Conservation (phyloP, 1,139 yeast genomes). For the Candida anutae region DNA sequence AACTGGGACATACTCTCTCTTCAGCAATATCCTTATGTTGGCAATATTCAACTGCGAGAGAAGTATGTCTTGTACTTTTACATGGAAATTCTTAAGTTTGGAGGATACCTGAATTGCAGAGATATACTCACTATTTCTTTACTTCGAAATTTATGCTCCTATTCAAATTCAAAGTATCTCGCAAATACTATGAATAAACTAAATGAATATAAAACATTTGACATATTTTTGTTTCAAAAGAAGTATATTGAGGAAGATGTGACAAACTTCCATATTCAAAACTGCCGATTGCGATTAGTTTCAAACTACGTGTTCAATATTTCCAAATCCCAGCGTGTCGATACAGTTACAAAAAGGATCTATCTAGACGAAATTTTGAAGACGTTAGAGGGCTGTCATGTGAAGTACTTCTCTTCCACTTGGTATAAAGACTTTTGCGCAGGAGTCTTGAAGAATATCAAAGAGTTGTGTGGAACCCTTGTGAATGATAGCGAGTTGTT, state of each 20-base stretch:
- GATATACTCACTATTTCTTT: conserved; percentile 17
- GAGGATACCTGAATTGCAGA: conserved; percentile 14
- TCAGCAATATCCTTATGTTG: conserved; percentile 35
- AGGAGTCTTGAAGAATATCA: conserved; percentile 18
- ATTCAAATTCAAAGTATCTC: conserved; percentile 20
- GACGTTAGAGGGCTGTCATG: conserved; percentile 22
- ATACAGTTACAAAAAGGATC: conserved; percentile 9
- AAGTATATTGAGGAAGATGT: conserved; percentile 13
- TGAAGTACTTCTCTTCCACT: conserved; percentile 15
- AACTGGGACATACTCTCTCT: conserved; percentile 33
- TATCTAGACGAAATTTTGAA: conserved; percentile 17
- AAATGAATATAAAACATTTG: conserved; percentile 9
- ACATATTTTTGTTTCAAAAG: conserved; percentile 12
- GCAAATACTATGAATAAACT: conserved; percentile 16
- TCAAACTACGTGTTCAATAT: conserved; percentile 15
- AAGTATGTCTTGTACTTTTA: conserved; percentile 25
- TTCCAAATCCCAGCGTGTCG: conserved; percentile 8
- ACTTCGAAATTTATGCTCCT: conserved; percentile 18
- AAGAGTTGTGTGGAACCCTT: conserved; percentile 13
- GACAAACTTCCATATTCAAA: conserved; percentile 13
- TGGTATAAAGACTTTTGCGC: conserved; percentile 25
- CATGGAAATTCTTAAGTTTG: conserved; percentile 17
- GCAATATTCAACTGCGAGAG: conserved; percentile 31
- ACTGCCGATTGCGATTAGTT: conserved; percentile 15
- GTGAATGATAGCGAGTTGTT: conserved; percentile 10